Evolutionary conservation across 1,139 yeast species (phyloP).

Genomic region (Nematodospora anomalae): DNA sequence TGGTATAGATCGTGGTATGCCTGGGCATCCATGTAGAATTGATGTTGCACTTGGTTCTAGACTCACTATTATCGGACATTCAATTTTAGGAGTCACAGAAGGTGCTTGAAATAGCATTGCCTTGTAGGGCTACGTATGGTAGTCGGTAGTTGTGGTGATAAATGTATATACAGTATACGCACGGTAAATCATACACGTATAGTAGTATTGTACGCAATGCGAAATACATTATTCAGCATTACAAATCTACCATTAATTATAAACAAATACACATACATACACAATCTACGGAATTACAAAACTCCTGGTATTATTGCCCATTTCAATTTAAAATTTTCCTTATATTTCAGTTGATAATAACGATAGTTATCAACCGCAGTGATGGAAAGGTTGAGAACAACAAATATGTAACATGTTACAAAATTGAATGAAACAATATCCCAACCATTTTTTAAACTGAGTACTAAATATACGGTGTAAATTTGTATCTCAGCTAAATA

Average conservation of each 20-base stretch:
- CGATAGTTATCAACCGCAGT: constrained; percentile 61
- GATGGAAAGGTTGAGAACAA: constrained; percentile 55
- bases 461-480: constrained; percentile 42
- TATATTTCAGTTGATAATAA: constrained; percentile 45
- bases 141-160: too few species aligned
- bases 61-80: constrained; percentile 31
- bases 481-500: constrained; percentile 73
- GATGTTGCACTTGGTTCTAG: constrained; percentile 50
- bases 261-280: constrained; percentile 1
- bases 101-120: constrained; percentile 9
- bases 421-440: constrained; percentile 19
- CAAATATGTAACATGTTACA: constrained; percentile 51
- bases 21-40: constrained; percentile 62
- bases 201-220: too few species aligned
- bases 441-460: constrained; percentile 18
- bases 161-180: too few species aligned
- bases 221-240: too few species aligned
- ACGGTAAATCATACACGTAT: too few species aligned
- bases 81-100: constrained; percentile 13
- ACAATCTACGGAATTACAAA: constrained; percentile 8
- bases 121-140: neutral
- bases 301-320: constrained; percentile 25
- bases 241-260: neutral
- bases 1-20: constrained; percentile 58
- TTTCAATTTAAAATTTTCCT: constrained; percentile 20